A percentile compares a stretch with the other conserved stretches of the same genome.
These are phyloP conservation scores for Eremothecium sinecaudum DNA, from an alignment of 1,139 yeast species.

Conservation along the genomic window DNA sequence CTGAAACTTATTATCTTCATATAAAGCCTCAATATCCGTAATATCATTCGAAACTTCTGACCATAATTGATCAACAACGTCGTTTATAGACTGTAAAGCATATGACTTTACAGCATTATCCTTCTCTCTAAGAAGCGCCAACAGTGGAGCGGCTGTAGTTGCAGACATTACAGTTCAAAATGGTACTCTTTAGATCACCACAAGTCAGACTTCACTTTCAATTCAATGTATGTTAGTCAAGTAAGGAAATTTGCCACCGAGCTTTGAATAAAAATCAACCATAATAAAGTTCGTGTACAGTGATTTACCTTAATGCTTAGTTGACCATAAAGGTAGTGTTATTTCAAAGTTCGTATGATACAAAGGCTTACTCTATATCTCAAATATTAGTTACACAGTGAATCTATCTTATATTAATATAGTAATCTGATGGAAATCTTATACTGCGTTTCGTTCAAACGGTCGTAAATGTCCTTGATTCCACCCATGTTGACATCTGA, in stretches of 20 bases:
- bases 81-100: constrained; percentile 76
- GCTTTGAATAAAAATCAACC: too few relatives aligned
- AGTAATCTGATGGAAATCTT: constrained; percentile 85
- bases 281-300: too few relatives aligned
- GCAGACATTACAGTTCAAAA: constrained; percentile 39
- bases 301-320: too few relatives aligned
- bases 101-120: constrained; percentile 71
- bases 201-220: constrained; percentile 1
- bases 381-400: too few relatives aligned
- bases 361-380: too few relatives aligned
- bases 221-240: too few relatives aligned
- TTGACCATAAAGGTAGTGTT: too few relatives aligned
- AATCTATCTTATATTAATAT: too few relatives aligned
- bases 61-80: constrained; percentile 87
- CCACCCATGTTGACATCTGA: constrained; percentile 75
- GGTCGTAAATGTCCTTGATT: constrained; percentile 75
- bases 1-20: constrained; percentile 72
- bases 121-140: constrained; percentile 78
- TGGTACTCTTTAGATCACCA: too few relatives aligned
- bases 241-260: constrained; percentile 8
- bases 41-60: constrained; percentile 92
- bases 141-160: constrained; percentile 78
- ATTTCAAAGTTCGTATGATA: too few relatives aligned
- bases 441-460: constrained; percentile 83
- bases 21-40: constrained; percentile 77